These are phyloP conservation scores for Gentiana straminea DNA, from an alignment of 257 asterid genomes.

Conservation along the genomic window DNA sequence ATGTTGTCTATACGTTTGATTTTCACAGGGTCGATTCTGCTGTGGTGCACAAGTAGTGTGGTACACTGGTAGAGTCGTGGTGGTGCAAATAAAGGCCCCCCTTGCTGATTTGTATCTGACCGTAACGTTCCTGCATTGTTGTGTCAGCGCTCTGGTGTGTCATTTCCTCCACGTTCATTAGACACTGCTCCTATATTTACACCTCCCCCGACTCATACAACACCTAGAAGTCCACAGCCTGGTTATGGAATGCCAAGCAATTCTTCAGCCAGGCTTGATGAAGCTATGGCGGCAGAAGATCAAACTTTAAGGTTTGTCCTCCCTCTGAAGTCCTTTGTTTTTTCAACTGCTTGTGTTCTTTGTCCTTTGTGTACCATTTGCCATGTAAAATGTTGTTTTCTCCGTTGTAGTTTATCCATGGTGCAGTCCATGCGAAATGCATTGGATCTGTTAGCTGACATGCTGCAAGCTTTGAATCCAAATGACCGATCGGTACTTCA, in stretches of 20 bases:
- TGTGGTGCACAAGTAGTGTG: too few species aligned
- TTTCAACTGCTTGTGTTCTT: not conserved
- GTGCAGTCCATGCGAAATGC: constrained; percentile 52
- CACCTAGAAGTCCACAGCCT: constrained; percentile 51
- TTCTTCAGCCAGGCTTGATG: constrained; percentile 77
- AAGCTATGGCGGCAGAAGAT: constrained; percentile 72
- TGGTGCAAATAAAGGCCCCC: too few species aligned
- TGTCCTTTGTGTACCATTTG: not conserved
- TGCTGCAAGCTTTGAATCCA: constrained; percentile 74
- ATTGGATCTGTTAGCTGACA: constrained; percentile 63
- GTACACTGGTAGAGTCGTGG: too few species aligned
- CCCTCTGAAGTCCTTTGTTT: constrained; percentile 1
- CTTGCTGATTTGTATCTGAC: too few species aligned
- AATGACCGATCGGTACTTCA: constrained; percentile 43
- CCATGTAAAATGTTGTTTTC: not conserved
- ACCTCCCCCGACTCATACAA: constrained; percentile 61
- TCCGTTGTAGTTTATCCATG: constrained; percentile 39
- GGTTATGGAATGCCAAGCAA: constrained; percentile 92
- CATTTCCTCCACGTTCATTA: constrained; percentile 54
- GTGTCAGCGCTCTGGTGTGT: constrained; percentile 69
- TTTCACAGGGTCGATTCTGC: too few species aligned
- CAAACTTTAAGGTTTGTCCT: constrained; percentile 50
- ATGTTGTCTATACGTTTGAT: too few species aligned
- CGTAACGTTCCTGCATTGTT: not conserved
- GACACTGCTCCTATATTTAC: constrained; percentile 67